Percentiles rank a stretch among this genome's conserved stretches.
Evolutionary conservation across 2,329 filamentous ascomycete genomes (phyloP).

Genomic region (Botrytis deweyae): DNA sequence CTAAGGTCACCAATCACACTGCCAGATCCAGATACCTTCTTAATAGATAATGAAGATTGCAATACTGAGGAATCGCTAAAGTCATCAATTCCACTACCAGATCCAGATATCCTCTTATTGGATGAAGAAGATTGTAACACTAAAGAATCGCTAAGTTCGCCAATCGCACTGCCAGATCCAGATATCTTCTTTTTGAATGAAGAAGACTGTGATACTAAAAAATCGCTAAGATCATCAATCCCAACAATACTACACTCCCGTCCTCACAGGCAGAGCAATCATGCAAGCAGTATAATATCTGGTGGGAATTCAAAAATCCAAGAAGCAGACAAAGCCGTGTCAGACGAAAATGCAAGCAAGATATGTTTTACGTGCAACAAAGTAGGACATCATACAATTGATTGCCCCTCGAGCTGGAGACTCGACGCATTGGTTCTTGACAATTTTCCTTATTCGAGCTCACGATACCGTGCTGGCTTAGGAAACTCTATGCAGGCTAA

Average conservation of each 20-base stretch:
- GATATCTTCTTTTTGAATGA: not conserved
- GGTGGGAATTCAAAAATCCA: rapidly evolving
- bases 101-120: not conserved
- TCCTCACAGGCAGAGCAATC: not conserved
- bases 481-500: not conserved
- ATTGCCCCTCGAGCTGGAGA: not conserved
- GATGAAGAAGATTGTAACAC: not conserved
- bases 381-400: not conserved
- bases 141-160: not conserved
- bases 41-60: not conserved
- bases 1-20: not conserved
- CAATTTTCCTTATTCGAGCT: not conserved
- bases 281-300: not conserved
- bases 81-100: too few species aligned
- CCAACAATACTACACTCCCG: not conserved
- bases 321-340: not conserved
- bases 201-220: too few species aligned
- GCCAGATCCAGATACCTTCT: not conserved
- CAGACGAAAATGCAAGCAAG: not conserved
- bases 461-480: not conserved
- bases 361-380: not conserved
- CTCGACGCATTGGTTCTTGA: too few species aligned
- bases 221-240: not conserved
- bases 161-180: not conserved
- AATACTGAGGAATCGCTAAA: not conserved